These are phyloP conservation scores for Liriodendron chinense DNA, from an alignment of 164 flowering plant genomes.

Conservation along the genomic window DNA sequence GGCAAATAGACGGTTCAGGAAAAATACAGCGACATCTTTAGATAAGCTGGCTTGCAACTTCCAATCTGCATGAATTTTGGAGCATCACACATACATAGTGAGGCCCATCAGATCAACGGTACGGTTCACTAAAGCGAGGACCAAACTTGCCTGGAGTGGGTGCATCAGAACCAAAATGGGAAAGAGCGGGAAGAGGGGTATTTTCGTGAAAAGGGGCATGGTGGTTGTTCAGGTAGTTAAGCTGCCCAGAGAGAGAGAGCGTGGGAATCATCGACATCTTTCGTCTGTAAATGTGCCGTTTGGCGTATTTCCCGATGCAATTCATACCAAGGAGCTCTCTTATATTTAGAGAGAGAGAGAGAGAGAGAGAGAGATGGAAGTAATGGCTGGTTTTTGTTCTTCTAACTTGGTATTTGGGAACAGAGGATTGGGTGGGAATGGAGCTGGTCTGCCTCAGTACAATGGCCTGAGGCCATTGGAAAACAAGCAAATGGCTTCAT, in stretches of 20 bases:
- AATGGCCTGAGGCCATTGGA: conserved; percentile 44
- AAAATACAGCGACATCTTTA: too few species aligned
- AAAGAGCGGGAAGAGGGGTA: neutral
- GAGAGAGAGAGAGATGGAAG: conserved; percentile 16
- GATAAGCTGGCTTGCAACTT: too few species aligned
- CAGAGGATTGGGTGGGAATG: conserved; percentile 26
- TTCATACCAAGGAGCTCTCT: conserved; percentile 13
- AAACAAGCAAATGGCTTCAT: conserved; percentile 14
- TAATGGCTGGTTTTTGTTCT: conserved; percentile 25
- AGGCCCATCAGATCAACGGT: too few species aligned
- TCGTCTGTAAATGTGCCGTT: neutral
- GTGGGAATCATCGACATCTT: conserved; percentile 11
- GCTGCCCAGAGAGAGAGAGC: neutral
- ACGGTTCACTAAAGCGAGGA: too few species aligned
- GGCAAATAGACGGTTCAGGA: too few species aligned
- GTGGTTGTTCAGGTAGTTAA: conserved; percentile 4
- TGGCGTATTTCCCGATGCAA: conserved; percentile 19
- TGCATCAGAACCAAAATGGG: too few species aligned
- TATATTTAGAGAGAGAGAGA: neutral
- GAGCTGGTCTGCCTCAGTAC: conserved; percentile 29
- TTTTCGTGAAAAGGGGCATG: neutral
- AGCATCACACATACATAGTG: too few species aligned
- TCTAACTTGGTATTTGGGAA: conserved; percentile 20
- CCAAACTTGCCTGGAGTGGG: too few species aligned
- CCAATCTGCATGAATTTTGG: too few species aligned